phyloP scores from a whole-genome alignment of 2,329 filamentous ascomycete genomes.

The Ramichloridium luteum region DNA sequence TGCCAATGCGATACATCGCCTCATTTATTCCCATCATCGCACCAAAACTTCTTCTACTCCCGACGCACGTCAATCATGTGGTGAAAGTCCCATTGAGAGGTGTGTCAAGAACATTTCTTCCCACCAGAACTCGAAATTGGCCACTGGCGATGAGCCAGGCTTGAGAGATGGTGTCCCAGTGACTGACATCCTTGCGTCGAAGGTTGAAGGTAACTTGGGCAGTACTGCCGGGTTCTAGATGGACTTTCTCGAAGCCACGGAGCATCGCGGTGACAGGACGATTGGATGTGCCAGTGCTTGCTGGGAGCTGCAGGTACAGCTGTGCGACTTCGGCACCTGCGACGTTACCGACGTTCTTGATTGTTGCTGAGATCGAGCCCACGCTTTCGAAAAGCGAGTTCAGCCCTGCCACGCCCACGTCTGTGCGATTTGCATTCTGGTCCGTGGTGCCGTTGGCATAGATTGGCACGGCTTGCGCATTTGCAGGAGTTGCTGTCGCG shows the following conservation, averaged over 20 bases:
- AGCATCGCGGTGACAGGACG: conserved; percentile 24
- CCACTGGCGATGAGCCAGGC: conserved; percentile 39
- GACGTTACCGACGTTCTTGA: conserved; percentile 40
- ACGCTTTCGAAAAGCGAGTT: conserved; percentile 37
- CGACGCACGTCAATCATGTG: conserved; percentile 2
- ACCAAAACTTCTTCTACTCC: background rate
- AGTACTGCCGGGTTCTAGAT: conserved; percentile 19
- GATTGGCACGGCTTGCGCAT: conserved; percentile 12
- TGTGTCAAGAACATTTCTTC: conserved; percentile 27
- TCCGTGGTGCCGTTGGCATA: conserved; percentile 21
- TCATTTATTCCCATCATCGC: background rate
- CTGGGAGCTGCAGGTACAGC: conserved; percentile 27
- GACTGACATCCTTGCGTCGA: conserved; percentile 35
- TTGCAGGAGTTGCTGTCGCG: conserved; percentile 16
- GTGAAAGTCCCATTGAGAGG: conserved; percentile 18
- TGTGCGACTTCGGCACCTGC: conserved; percentile 43
- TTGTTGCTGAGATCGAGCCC: conserved; percentile 36
- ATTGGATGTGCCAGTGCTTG: conserved; percentile 40
- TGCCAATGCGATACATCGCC: no score
- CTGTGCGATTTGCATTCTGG: conserved; percentile 15
- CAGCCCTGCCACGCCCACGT: conserved; percentile 18
- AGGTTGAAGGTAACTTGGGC: conserved; percentile 26
- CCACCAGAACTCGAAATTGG: conserved; percentile 35
- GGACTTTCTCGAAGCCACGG: conserved; percentile 24
- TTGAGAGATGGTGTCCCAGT: conserved; percentile 39